Percentiles rank a stretch among this genome's conserved stretches.
Conservation (phyloP, 768 basidiomycete genomes). For the Coprinopsis strossmayeri region DNA sequence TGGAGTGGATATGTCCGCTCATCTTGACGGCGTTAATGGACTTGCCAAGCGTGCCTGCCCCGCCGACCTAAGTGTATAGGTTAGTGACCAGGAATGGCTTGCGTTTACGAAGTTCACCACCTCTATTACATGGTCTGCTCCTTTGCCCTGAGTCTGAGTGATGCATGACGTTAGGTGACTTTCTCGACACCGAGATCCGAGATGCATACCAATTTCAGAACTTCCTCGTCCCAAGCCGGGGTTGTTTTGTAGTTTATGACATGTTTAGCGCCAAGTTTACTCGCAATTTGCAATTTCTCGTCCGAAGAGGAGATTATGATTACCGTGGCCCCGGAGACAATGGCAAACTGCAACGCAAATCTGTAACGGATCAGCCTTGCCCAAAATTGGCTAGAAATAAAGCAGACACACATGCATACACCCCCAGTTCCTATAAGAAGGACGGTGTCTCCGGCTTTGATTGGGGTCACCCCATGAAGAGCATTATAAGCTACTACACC, state of each 20-base stretch:
- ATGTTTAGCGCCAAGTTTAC: slow-evolving; percentile 45
- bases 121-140: slow-evolving; percentile 35
- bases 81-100: too few species aligned
- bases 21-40: slow-evolving; percentile 27
- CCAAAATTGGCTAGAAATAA: background rate
- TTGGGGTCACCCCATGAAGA: slow-evolving; percentile 36
- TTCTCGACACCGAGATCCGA: background rate
- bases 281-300: slow-evolving; percentile 48
- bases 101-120: too few species aligned
- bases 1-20: slow-evolving; percentile 35
- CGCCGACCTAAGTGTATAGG: too few species aligned
- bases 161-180: background rate
- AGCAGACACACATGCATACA: slow-evolving; percentile 38
- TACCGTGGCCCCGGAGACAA: slow-evolving; percentile 55
- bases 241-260: slow-evolving; percentile 57
- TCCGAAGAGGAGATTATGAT: slow-evolving; percentile 66
- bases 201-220: slow-evolving; percentile 31
- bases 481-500: slow-evolving; percentile 62
- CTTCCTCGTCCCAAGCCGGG: slow-evolving; percentile 54
- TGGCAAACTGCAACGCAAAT: slow-evolving; percentile 54
- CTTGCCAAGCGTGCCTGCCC: slow-evolving; percentile 37
- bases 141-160: slow-evolving; percentile 25
- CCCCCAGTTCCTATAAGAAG: slow-evolving; percentile 52
- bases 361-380: slow-evolving; percentile 17
- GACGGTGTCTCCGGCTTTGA: slow-evolving; percentile 55